Conservation (phyloP, 495 filamentous ascomycete genomes). For the Aspergillus kassunensis region DNA sequence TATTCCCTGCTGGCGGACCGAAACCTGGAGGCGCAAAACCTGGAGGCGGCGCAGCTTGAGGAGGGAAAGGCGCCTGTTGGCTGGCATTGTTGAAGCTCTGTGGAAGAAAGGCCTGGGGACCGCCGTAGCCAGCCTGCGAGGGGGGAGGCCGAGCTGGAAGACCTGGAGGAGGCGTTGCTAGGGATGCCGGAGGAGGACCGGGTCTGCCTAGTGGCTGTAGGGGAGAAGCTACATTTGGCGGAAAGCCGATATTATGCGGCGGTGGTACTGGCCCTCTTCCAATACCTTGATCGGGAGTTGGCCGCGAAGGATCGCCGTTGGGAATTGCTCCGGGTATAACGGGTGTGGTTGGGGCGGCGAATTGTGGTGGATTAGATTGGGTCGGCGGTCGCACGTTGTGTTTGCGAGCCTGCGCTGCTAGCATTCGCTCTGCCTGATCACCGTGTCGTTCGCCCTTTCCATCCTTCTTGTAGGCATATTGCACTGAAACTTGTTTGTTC, state of each 20-base stretch:
- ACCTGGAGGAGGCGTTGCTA: slow-evolving; percentile 67
- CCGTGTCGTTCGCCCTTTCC: slow-evolving; percentile 96
- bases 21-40: slow-evolving; percentile 56
- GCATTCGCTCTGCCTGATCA: slow-evolving; percentile 87
- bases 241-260: slow-evolving; percentile 32
- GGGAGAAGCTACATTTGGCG: slow-evolving; percentile 35
- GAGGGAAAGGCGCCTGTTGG: slow-evolving; percentile 36
- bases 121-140: slow-evolving; percentile 72
- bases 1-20: slow-evolving; percentile 30
- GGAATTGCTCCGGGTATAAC: slow-evolving; percentile 52
- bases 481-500: slow-evolving; percentile 92
- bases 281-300: slow-evolving; percentile 31
- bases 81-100: slow-evolving; percentile 49
- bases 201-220: slow-evolving; percentile 33
- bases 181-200: slow-evolving; percentile 39
- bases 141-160: slow-evolving; percentile 76
- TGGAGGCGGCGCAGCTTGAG: slow-evolving; percentile 48
- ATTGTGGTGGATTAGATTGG: slow-evolving; percentile 51
- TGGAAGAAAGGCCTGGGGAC: slow-evolving; percentile 65
- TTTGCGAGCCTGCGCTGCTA: slow-evolving; percentile 88
- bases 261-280: slow-evolving; percentile 28
- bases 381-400: slow-evolving; percentile 80
- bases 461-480: slow-evolving; percentile 99
- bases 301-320: slow-evolving; percentile 44
- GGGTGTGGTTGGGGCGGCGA: slow-evolving; percentile 41